Conservation (phyloP, 345 rosid species). For the Citrus maxima region DNA sequence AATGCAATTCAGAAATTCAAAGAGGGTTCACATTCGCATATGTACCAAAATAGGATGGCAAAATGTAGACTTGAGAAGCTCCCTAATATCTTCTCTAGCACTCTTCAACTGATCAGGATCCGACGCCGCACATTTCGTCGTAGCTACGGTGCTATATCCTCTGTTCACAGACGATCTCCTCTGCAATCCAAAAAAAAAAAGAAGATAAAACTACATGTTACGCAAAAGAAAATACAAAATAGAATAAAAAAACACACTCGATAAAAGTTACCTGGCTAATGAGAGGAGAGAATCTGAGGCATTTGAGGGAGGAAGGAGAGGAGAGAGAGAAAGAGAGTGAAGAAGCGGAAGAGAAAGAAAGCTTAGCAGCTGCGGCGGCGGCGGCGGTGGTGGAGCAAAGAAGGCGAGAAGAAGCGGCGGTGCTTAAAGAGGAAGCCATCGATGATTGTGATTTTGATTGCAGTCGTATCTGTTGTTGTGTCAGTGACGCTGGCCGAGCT, state of each 20-base stretch:
- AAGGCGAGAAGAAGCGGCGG: constrained; percentile 54
- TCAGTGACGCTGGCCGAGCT: background rate
- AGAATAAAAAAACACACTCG: background rate
- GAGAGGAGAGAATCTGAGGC: constrained; percentile 52
- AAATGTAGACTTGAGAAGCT: constrained; percentile 66
- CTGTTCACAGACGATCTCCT: constrained; percentile 29
- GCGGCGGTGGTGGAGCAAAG: constrained; percentile 45
- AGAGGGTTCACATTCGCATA: background rate
- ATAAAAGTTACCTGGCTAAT: constrained; percentile 40
- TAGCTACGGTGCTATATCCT: constrained; percentile 39
- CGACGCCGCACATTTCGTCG: constrained; percentile 60
- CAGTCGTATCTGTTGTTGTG: constrained; percentile 3
- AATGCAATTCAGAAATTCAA: background rate
- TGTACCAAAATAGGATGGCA: constrained; percentile 85
- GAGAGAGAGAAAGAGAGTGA: constrained; percentile 22
- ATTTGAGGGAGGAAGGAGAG: constrained; percentile 42
- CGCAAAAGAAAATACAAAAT: background rate
- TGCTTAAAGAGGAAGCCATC: constrained; percentile 56
- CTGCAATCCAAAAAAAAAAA: constrained; percentile 22
- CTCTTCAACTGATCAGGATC: constrained; percentile 78
- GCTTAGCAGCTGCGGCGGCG: constrained; percentile 14
- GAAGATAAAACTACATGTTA: no score
- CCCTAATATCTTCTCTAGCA: constrained; percentile 85
- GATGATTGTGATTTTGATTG: constrained; percentile 2
- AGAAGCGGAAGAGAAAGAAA: constrained; percentile 28